Evolutionary conservation across 164 flowering plant genomes (phyloP).

Genomic region (Aristolochia californica): DNA sequence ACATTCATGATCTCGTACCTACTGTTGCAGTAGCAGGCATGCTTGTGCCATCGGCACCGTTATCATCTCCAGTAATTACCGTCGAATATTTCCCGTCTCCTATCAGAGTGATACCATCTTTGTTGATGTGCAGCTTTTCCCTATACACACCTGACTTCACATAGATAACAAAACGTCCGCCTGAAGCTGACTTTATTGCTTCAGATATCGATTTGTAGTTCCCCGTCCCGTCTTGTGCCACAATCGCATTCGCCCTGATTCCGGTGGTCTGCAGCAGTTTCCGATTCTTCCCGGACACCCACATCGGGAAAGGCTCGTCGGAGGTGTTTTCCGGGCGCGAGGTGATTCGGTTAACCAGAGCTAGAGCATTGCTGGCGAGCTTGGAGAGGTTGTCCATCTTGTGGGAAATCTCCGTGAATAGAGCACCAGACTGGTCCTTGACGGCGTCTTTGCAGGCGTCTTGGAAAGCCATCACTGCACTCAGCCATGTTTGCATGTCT

Average conservation of each 20-base stretch:
- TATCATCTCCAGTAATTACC: conserved; percentile 23
- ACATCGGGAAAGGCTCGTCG: conserved; percentile 11
- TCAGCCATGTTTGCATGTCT: conserved; percentile 49
- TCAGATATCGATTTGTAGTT: conserved; percentile 23
- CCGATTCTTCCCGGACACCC: conserved; percentile 28
- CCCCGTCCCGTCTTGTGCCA: conserved; percentile 43
- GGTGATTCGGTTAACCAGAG: conserved; percentile 34
- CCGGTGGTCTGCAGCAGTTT: conserved; percentile 22
- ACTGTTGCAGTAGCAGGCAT: conserved; percentile 36
- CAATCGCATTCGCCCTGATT: conserved; percentile 29
- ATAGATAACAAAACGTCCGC: conserved; percentile 36
- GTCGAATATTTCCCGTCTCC: conserved; percentile 42
- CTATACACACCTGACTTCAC: conserved; percentile 38
- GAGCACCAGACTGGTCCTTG: conserved; percentile 1
- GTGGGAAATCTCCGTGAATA: conserved; percentile 9
- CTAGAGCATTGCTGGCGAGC: conserved; percentile 32
- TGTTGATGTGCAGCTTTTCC: conserved; percentile 31
- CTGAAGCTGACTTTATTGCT: conserved; percentile 34
- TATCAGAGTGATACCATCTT: conserved; percentile 36
- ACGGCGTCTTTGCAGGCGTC: conserved; percentile 34
- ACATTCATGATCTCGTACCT: conserved; percentile 14
- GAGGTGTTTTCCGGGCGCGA: neutral
- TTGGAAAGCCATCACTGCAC: conserved; percentile 41
- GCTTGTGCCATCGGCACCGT: conserved; percentile 20
- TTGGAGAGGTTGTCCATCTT: conserved; percentile 30